Evolutionary conservation across 2,329 filamentous ascomycete genomes (phyloP), one percentile per base, ranked within the genome.

Genomic region (Alternaria burnsii): DNA sequence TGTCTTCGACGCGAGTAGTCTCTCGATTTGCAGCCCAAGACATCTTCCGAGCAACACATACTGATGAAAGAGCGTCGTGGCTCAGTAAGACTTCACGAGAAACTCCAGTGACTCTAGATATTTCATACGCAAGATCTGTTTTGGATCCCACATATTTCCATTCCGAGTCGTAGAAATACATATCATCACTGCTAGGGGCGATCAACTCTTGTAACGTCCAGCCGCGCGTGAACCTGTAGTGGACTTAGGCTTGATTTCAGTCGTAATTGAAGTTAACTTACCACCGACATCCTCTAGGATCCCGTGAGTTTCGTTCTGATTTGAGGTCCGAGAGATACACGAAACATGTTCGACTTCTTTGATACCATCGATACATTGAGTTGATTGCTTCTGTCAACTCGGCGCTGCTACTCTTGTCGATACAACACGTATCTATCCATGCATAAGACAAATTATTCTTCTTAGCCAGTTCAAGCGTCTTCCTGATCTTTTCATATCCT

Each of bases 301-400:
- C 26, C 5, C 6, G 5, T 28, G 26, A 8, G 2, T 4, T 28
- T 28, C 9, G 26, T 1, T 28, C 26, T 28, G 9, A 28, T 28
- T 28, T 28, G 5, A 30, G 10, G 1, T 12, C 28, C 1, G 28
- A 30, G 0, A 36, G 5, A 14, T 36, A 36, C 12, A 36, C 32
- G 6, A 59, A 65, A 26, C 66, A 69, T 7, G 53, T 28, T 44
- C n/a, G 7, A 16, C 65, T 38, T 4, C 38, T 38, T 16, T 59
- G 3, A 20, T 67, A 67, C 60, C 60, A 66, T 18, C n/a, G 22
- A 11, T 60, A 61, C 51, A 68, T 64, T 7, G 43, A 52, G 22
- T 63, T 70, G 47, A 66, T 63, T 4, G 55, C 48, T n/a, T 61
- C 58, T 2, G 59, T 61, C 1, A 71, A 47, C 34, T 65, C 61